These are phyloP conservation scores for Paxillus rubicundulus DNA, from an alignment of 768 basidiomycete genomes.

Conservation along the genomic window DNA sequence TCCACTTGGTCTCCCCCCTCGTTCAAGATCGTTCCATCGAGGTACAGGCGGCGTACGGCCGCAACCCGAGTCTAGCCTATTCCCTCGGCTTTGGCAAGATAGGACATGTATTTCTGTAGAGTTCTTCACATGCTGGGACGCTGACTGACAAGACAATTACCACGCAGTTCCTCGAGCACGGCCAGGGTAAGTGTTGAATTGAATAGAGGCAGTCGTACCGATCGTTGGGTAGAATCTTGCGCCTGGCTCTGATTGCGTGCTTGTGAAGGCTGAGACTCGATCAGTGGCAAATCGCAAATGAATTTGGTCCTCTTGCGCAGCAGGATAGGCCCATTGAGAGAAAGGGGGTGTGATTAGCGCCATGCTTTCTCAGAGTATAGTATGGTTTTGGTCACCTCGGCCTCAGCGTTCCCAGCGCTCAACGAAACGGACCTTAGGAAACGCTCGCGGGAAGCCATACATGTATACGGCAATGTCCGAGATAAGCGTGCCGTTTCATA, in stretches of 20 bases:
- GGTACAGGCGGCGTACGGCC: not conserved
- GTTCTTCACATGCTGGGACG: not conserved
- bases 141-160: not conserved
- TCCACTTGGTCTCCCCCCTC: not conserved
- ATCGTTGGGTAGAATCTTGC: not conserved
- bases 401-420: not conserved
- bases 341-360: not conserved
- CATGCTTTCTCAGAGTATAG: not conserved
- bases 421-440: not conserved
- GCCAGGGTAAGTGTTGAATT: not conserved
- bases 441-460: slow-evolving; percentile 1
- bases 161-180: not conserved
- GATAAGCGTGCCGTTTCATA: not conserved
- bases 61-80: not conserved
- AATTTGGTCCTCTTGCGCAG: not conserved
- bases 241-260: too few species aligned
- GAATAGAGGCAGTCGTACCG: not conserved
- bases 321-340: not conserved
- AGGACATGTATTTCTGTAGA: not conserved
- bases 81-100: not conserved
- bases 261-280: not conserved
- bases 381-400: not conserved
- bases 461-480: slow-evolving; percentile 1
- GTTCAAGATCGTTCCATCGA: not conserved
- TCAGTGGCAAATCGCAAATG: not conserved